Base-by-base conservation (phyloP, 2,329 filamentous ascomycete species). In the Metarhizium anisopliae region DNA sequence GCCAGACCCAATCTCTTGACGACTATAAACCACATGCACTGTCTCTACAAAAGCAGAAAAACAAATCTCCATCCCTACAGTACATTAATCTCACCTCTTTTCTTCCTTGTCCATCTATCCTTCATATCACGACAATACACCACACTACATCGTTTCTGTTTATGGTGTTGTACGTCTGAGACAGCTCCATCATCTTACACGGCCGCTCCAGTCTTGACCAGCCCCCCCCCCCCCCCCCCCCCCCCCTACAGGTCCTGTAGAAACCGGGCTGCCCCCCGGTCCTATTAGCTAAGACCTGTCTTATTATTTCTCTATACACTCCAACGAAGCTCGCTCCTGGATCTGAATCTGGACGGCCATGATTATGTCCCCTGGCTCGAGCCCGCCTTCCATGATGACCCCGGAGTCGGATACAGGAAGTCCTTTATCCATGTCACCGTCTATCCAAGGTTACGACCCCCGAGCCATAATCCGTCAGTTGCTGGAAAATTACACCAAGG, bases 361-460 rank as follows among this genome's bases (percentile, higher is more conserved):
- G 25, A 53, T n/a, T 55, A 61, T 61, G 59, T 59, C 59, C 51
- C 47, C 47, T 20, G 52, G 52, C 45, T 59, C 59, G 25, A 61
- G 59, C 53, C 58, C 59, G 30, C 47, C 52, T 43, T 55, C 54
- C 42, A 58, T 57, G 36, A 59, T 58, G 58, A 58, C 59, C 7
- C 56, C 56, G 51, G 59, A 61, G 50, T 61, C 59, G 43, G 59
- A 59, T 13, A 20, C 55, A 20, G 56, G 56, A 32, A 59, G 58
- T 42, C 51, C 56, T 36, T 35, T 30, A n/a, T 40, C 56, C 18
- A 35, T 50, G 3, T 56, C 59, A 51, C 54, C 59, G 25, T 50
- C 36, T 18, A 4, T 55, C 2, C 53, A 56, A 8, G 55, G 38
- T 4, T 51, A 55, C 3, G 52, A 59, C 40, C 25, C 42, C 52